Evolutionary conservation across 768 basidiomycete species (phyloP).

Genomic region (Tulasnella sp.): DNA sequence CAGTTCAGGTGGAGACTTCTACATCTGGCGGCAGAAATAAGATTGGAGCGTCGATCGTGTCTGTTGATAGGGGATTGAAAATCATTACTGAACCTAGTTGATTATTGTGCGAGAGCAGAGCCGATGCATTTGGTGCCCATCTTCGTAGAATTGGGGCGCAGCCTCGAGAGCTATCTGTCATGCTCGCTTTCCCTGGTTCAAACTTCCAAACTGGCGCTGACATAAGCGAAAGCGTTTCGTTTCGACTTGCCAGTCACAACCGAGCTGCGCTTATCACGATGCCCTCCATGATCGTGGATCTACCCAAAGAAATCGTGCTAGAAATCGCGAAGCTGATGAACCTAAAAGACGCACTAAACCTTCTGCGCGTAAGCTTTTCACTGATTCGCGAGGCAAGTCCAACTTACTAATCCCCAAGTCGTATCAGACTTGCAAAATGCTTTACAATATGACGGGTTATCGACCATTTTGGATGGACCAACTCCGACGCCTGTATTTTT

Average conservation of each 20-base stretch:
- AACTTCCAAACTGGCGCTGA: neutral
- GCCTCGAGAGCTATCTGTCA: no score
- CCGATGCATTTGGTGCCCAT: no score
- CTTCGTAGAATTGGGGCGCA: no score
- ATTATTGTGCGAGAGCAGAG: no score
- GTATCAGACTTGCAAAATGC: neutral
- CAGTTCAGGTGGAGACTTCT: no score
- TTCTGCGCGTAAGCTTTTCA: neutral
- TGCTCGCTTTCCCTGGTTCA: no score
- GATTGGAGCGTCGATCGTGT: no score
- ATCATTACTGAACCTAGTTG: no score
- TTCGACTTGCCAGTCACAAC: neutral
- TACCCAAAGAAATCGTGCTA: neutral
- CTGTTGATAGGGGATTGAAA: no score
- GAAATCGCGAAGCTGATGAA: neutral
- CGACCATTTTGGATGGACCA: neutral
- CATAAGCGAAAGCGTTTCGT: neutral
- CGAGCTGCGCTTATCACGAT: neutral
- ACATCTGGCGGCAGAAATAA: no score
- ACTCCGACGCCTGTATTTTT: neutral
- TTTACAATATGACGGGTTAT: neutral
- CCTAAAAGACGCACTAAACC: neutral
- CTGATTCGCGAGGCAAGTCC: neutral
- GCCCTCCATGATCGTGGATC: neutral
- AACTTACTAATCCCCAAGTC: neutral